Base-by-base conservation (phyloP, 441 rosid species). In the Sinapis alba region DNA sequence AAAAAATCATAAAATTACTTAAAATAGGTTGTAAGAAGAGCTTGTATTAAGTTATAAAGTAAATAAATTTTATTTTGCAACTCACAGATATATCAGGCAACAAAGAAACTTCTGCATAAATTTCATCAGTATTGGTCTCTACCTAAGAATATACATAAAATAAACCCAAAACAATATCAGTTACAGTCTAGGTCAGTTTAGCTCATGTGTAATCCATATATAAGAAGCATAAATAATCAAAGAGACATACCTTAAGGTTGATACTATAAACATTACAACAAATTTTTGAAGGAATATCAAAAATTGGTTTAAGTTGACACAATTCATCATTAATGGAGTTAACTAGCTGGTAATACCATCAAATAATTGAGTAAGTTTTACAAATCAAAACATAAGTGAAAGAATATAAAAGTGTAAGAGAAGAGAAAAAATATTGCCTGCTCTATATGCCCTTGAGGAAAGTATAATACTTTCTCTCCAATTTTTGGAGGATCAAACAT, bases 51-150 rank as follows among this genome's bases (percentile, higher is more conserved):
- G 0, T 16, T 12, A 41, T 4, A 34, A 13, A 62, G 6, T 0
- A 28, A 41, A 58, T 24, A 34, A 62, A 2, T 0, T 0, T 10
- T 11, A 9, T 2, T 58, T n/a, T 5, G 10, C 20, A n/a, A 21
- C 84, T 53, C 84, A 94, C 97, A 74, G 79, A 83, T 20, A 68
- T 84, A 68, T 87, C 60, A 18, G 98, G 92, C 61, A 90, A 89
- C 81, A 94, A 80, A 20, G 89, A 84, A 89, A 94, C 89, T 62
- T 90, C 90, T 2, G 97, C 93, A 77, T 89, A 94, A 20, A 94
- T 89, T 71, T 94, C 94, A 79, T 91, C 94, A 1, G 94, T 86
- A 76, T 91, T 94, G 7, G 82, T 73, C 74, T 94, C 97, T 18
- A 89, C 94, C 98, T 94, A 90, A 74, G 79, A 71, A 80, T 28